phyloP scores from a whole-genome alignment of 345 rosid genomes.

The Lenwebbia sp. region DNA sequence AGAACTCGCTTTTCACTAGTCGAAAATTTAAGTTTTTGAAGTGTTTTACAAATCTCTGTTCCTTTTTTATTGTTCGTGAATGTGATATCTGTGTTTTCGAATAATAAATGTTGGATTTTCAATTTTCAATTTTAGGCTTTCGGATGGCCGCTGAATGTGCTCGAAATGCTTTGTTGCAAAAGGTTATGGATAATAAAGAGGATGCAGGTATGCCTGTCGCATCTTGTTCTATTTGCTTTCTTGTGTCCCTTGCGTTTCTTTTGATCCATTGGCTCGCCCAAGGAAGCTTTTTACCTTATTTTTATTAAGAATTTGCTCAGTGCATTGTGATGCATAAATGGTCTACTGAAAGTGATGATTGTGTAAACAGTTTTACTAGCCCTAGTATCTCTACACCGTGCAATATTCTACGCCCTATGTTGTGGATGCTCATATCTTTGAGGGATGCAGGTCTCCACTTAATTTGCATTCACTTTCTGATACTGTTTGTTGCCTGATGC shows the following conservation, averaged over 20 bases:
- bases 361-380: not conserved
- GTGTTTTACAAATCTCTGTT: not conserved
- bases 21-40: not conserved
- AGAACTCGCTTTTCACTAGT: not conserved
- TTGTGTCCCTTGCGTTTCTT: not conserved
- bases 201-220: constrained; percentile 43
- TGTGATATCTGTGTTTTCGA: not conserved
- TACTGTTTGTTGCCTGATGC: constrained; percentile 8
- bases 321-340: not conserved
- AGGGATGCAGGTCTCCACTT: not conserved
- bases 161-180: constrained; percentile 53
- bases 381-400: not conserved
- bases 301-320: not conserved
- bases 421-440: not conserved
- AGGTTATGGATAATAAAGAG: constrained; percentile 70
- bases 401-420: not conserved
- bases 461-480: not conserved
- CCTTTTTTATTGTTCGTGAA: not conserved
- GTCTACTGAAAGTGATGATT: not conserved
- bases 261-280: not conserved
- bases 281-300: not conserved
- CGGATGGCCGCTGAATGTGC: constrained; percentile 98
- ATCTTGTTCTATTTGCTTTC: not conserved
- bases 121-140: constrained; percentile 39
- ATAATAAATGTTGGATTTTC: not conserved